Evolutionary conservation across 2,329 filamentous ascomycete genomes (phyloP).

Genomic region (Shiraia sp.): DNA sequence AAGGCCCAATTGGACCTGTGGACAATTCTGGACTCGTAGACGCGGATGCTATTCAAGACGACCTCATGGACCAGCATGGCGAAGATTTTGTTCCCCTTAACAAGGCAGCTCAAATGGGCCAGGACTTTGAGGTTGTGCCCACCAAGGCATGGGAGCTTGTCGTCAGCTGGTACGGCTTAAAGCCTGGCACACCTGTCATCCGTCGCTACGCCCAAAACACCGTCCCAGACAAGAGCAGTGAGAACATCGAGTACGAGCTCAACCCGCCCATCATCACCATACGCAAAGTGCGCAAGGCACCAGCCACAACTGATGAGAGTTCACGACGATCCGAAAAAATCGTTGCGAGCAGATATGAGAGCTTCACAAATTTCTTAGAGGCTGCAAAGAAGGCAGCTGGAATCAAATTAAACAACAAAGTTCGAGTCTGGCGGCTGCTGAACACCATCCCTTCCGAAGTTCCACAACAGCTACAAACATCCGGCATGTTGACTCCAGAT

Average conservation of each 20-base stretch:
- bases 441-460: constrained; percentile 47
- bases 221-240: constrained; percentile 56
- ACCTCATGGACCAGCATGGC: constrained; percentile 47
- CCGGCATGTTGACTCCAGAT: constrained; percentile 51
- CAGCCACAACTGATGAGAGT: constrained; percentile 64
- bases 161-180: constrained; percentile 79
- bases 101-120: constrained; percentile 64
- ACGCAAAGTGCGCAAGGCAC: constrained; percentile 71
- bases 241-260: constrained; percentile 79
- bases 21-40: constrained; percentile 78
- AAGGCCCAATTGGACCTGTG: constrained; percentile 74
- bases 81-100: constrained; percentile 71
- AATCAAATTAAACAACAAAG: constrained; percentile 71
- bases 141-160: constrained; percentile 81
- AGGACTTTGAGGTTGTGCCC: constrained; percentile 78
- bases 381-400: constrained; percentile 70
- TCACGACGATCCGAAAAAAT: constrained; percentile 66
- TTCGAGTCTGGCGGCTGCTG: constrained; percentile 74
- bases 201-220: constrained; percentile 78
- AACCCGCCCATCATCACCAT: constrained; percentile 84
- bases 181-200: constrained; percentile 71
- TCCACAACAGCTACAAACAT: constrained; percentile 30
- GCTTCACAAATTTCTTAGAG: constrained; percentile 74
- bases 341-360: constrained; percentile 71
- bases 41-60: constrained; percentile 21